Percentiles rank a stretch among this genome's conserved stretches.
Conservation (phyloP, 2,329 filamentous ascomycete genomes). For the Dothideomycetes sp. region DNA sequence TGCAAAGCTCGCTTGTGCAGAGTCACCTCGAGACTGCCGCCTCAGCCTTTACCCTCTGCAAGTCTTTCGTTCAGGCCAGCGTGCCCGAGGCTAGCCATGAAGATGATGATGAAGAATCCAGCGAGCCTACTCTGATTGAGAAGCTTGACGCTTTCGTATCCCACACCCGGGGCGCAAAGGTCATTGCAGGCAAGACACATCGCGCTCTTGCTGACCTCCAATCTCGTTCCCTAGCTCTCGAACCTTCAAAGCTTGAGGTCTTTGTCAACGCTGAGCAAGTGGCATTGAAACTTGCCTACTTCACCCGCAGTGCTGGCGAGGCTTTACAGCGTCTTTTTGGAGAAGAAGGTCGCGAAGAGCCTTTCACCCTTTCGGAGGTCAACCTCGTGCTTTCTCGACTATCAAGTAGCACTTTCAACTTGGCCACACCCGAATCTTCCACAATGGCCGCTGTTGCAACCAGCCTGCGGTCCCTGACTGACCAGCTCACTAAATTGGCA, state of each 20-base stretch:
- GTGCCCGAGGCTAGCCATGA: constrained; percentile 51
- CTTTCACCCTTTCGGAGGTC: constrained; percentile 57
- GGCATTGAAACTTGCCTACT: constrained; percentile 53
- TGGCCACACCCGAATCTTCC: constrained; percentile 48
- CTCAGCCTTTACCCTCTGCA: constrained; percentile 52
- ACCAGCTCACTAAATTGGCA: constrained; percentile 58
- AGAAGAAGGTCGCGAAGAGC: constrained; percentile 60
- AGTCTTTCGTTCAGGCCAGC: constrained; percentile 55
- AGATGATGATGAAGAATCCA: constrained; percentile 43
- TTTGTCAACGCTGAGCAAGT: constrained; percentile 61
- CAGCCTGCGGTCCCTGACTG: constrained; percentile 54
- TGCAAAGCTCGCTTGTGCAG: constrained; percentile 65
- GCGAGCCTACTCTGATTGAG: constrained; percentile 48
- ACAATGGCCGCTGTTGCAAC: constrained; percentile 57
- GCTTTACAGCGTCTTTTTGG: constrained; percentile 55
- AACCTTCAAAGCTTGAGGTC: constrained; percentile 52
- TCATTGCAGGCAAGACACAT: constrained; percentile 67
- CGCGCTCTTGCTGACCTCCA: constrained; percentile 69
- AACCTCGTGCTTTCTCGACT: constrained; percentile 50
- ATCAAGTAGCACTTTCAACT: constrained; percentile 38
- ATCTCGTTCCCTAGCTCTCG: constrained; percentile 61
- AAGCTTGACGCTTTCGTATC: constrained; percentile 62
- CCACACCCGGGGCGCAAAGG: constrained; percentile 72
- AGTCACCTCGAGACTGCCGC: constrained; percentile 72
- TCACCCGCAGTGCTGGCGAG: constrained; percentile 56